phyloP scores from a whole-genome alignment of 495 filamentous ascomycete genomes.

The Trichoderma asperelloides region DNA sequence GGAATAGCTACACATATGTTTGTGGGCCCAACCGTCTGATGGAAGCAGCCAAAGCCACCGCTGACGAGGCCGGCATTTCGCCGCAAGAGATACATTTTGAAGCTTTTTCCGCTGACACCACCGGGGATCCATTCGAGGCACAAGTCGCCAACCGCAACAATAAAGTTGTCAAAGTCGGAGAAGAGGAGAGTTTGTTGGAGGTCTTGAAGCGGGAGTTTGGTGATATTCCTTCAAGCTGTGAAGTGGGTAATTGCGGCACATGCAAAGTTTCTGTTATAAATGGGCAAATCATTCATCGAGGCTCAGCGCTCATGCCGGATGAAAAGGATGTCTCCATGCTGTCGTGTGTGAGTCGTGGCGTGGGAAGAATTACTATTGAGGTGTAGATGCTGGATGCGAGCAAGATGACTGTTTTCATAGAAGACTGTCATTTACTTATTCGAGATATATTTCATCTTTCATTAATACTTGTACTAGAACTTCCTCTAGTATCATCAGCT shows the following conservation, averaged over 20 bases:
- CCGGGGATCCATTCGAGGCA: constrained; percentile 48
- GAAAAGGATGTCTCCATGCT: constrained; percentile 35
- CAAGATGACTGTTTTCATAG: not conserved
- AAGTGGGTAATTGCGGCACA: constrained; percentile 52
- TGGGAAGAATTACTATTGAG: constrained; percentile 37
- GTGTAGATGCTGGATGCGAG: constrained; percentile 19
- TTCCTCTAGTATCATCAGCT: not conserved
- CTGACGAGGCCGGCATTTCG: constrained; percentile 27
- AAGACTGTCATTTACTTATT: not conserved
- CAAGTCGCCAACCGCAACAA: constrained; percentile 28
- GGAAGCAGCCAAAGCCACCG: constrained; percentile 30
- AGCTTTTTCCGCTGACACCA: constrained; percentile 40
- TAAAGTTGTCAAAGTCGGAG: constrained; percentile 25
- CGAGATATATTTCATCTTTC: not conserved
- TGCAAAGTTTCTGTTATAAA: constrained; percentile 39
- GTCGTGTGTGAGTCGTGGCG: constrained; percentile 39
- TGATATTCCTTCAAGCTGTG: constrained; percentile 41
- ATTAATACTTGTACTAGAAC: not conserved
- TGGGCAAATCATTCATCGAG: constrained; percentile 46
- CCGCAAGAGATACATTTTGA: constrained; percentile 46
- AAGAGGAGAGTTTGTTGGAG: constrained; percentile 37
- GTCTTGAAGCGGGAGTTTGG: constrained; percentile 30
- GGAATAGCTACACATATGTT: constrained; percentile 45
- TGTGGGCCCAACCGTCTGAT: constrained; percentile 47
- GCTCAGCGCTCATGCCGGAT: constrained; percentile 36